Percentiles rank a stretch among this genome's conserved stretches.
These are phyloP conservation scores for Neofusicoccum laricinum DNA, from an alignment of 2,329 filamentous ascomycete genomes.

Conservation along the genomic window DNA sequence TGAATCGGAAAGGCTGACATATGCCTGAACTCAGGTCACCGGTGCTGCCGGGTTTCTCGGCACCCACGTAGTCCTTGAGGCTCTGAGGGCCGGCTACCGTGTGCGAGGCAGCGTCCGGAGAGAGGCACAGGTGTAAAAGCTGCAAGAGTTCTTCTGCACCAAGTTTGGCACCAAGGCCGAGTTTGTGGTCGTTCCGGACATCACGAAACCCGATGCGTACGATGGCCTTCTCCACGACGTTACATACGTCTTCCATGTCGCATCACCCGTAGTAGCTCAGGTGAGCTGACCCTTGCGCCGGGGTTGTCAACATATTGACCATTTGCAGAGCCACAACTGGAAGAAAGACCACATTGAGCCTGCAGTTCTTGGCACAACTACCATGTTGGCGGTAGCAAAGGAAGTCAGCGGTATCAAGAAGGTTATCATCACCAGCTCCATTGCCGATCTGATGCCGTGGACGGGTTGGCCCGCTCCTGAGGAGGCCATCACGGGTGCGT, in stretches of 20 bases:
- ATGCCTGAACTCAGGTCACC: not conserved
- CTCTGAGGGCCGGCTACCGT: conserved; percentile 16
- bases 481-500: not conserved
- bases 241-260: conserved; percentile 28
- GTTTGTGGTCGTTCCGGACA: conserved; percentile 21
- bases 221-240: conserved; percentile 22
- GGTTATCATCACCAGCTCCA: conserved; percentile 27
- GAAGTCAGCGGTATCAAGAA: conserved; percentile 24
- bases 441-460: conserved; percentile 20
- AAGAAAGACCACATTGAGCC: conserved; percentile 25
- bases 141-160: conserved; percentile 18
- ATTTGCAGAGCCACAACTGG: conserved; percentile 14
- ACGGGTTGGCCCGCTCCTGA: not conserved
- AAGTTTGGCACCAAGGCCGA: conserved; percentile 16
- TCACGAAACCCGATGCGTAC: conserved; percentile 20
- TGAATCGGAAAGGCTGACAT: not conserved
- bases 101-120: conserved; percentile 16
- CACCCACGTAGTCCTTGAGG: conserved; percentile 12
- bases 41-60: conserved; percentile 16
- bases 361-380: conserved; percentile 25
- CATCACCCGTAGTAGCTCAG: conserved; percentile 26
- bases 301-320: not conserved
- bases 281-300: not conserved
- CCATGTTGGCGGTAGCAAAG: conserved; percentile 25
- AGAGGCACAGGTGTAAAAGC: conserved; percentile 18